Evolutionary conservation across 2,329 filamentous ascomycete species (phyloP), one percentile per base, ranked within the genome.

Genomic region (Xylaria polymorpha): DNA sequence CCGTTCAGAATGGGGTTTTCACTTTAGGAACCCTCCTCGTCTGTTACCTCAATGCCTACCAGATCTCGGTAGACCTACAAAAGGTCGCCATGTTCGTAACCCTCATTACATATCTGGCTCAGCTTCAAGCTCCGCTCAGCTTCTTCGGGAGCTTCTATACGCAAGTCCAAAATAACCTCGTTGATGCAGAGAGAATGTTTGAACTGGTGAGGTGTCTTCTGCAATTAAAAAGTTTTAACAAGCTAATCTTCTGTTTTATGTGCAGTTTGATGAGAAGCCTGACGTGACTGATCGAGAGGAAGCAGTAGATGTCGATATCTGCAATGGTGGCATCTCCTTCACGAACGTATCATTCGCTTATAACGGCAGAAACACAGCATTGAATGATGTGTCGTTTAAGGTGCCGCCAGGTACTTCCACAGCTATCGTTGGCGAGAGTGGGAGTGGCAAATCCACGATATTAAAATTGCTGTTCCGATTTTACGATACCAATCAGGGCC

Each of bases 91-190:
- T 91, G 68, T 94, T 94, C 79, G 90, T 94, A 55, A 83, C 85
- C 35, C 83, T 94, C 67, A 84, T 94, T 72, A 91, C 90, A 4
- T 95, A 94, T 78, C 88, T 95, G 80, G 89, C 89, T n/a, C 92
- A 95, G 79, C 84, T 95, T 20, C 92, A 95, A 77, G 89, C 89
- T 0, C 92, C 92, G 0, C 84, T 95, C 69, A 94, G 94, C 80
- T 95, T 94, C 81, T 94, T 95, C 75, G 95, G 95, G 64, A 96
- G 94, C 0, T 98, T 98, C 79, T 99, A 98, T 80, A 62, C 59
- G 7, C 46, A 53, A 35, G 59, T 62, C 7, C 59, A 62, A 39
- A 62, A 62, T 43, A 62, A 62, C 43, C 59, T 62, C 0, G 59
- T 62, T 12, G 59, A 62, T 8, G 59, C 59, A 1, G 59, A 62